Evolutionary conservation across 352 stramenopile genomes (phyloP), one percentile per base, ranked within the genome.

Genomic region (Pythium insidiosum): DNA sequence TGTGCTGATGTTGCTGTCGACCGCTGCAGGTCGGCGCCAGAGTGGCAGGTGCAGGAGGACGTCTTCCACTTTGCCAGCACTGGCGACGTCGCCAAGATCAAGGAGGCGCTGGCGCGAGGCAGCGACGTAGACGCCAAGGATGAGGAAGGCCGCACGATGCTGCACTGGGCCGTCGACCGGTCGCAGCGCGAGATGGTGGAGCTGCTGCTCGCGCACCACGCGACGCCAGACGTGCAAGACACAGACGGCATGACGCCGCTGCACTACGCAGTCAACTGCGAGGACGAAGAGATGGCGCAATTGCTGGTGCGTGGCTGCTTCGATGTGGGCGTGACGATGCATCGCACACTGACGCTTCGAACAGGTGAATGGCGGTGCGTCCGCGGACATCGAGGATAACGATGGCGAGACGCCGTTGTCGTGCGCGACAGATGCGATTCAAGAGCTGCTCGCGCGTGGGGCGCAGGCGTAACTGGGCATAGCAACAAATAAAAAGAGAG

Each of bases 151-250:
- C 73, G 77, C 52, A 89, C 77, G 11, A 89, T 89, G 77, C 51
- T 89, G 33, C 77, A 89, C 41, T 89, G 77, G 77, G 77, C 77
- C 18, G 77, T 89, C 9, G 77, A 89, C 38, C 65, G 77, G 26
- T 67, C 72, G 29, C 73, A 89, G 30, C 60, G 38, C 6, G 58
- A 63, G 4, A 38, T 87, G 1, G 68, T 75, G 6, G 49, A 79
- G 49, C 50, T 80, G 23, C 54, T 89, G 33, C 56, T 89, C 11
- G 40, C 62, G 21, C 61, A 68, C 31, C 56, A 72, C 10, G 77
- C 77, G 15, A 73, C 63, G 15, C 69, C 71, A 15, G 83, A 86
- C 31, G 43, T 75, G 34, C 31, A 88, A 72, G 77, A 89, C 36
- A 53, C 47, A 12, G 77, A 87, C 9, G 77, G 77, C n/a, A 89